Base-by-base conservation (phyloP, 2,329 filamentous ascomycete species). In the Aspergillus clavatus region DNA sequence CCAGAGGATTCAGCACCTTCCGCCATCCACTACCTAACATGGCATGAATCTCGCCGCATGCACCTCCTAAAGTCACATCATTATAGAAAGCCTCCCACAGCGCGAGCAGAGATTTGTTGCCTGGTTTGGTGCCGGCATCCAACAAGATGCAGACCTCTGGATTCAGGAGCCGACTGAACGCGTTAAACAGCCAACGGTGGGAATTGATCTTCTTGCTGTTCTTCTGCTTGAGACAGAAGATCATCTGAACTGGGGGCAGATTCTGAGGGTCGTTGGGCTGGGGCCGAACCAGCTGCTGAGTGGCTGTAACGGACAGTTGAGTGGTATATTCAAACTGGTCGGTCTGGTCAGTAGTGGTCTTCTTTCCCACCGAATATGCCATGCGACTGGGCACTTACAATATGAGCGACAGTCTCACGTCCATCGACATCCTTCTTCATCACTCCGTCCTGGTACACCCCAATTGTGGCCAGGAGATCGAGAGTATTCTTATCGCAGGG, bases 191-290 rank as follows among this genome's bases (percentile, higher is more conserved):
- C 93, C 93, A 98, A 75, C 93, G 81, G 70, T 98, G 93, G 24
- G 93, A 97, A 76, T 98, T 98, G 76, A 98, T 98, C 81, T 98
- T 98, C 79, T 98, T 97, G 75, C 79, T 95, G 79, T 98, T 98
- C 81, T 95, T 90, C 69, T 95, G 87, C 79, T 98, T 98, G 69
- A 98, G 71, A 66, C 93, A 98, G 77, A 98, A 97, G 69, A 98
- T 96, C 84, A 97, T 95, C 78, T 98, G 93, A 18, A 97, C 91
- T 0, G 93, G 93, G 3, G 93, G 91, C 29, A 98, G 79, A 4
- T 89, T 96, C 60, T 81, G 84, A 7, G 87, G 78, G 62, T 84
- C 83, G 60, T 95, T 89, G 58, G 94, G 89, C 42, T 84, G 83
- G 3, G 93, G 93, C 22, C 91, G 87, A 63, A 97, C 94, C 45